phyloP scores from a whole-genome alignment of 2,329 filamentous ascomycete genomes.

The Hirsutella thompsonii region DNA sequence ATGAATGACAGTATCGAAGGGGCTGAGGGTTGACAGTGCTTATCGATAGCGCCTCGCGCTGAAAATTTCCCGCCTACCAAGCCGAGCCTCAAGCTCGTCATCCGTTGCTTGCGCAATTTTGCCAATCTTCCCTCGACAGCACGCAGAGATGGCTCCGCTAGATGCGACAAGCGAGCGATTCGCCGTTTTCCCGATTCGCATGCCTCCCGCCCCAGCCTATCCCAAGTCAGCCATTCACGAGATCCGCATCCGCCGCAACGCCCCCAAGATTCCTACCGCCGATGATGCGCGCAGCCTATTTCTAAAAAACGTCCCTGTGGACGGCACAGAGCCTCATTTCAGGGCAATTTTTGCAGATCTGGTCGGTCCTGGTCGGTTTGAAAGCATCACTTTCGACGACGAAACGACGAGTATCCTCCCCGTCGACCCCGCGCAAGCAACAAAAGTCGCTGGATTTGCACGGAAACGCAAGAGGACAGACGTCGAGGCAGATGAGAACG shows the following conservation, averaged over 20 bases:
- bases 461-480: conserved; percentile 29
- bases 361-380: conserved; percentile 66
- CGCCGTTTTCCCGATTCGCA: conserved; percentile 52
- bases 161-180: conserved; percentile 39
- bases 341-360: conserved; percentile 62
- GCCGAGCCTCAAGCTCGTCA: not conserved
- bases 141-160: conserved; percentile 14
- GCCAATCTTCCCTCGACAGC: not conserved
- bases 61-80: not conserved
- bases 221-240: conserved; percentile 58
- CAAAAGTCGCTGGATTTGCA: conserved; percentile 20
- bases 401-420: conserved; percentile 30
- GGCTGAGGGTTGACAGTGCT: no score
- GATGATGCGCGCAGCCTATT: conserved; percentile 74
- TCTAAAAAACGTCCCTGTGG: conserved; percentile 77
- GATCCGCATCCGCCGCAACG: conserved; percentile 74
- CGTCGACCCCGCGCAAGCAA: conserved; percentile 36
- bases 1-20: no score
- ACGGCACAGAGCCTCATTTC: conserved; percentile 67
- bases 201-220: conserved; percentile 51
- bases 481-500: conserved; percentile 41
- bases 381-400: conserved; percentile 63
- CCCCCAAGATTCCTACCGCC: conserved; percentile 61
- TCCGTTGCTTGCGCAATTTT: no score
- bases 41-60: not conserved